A percentile compares a stretch with the other conserved stretches of the same genome.
Evolutionary conservation across 169 alveolate species (phyloP).

Genomic region (Plasmodium falciparum): DNA sequence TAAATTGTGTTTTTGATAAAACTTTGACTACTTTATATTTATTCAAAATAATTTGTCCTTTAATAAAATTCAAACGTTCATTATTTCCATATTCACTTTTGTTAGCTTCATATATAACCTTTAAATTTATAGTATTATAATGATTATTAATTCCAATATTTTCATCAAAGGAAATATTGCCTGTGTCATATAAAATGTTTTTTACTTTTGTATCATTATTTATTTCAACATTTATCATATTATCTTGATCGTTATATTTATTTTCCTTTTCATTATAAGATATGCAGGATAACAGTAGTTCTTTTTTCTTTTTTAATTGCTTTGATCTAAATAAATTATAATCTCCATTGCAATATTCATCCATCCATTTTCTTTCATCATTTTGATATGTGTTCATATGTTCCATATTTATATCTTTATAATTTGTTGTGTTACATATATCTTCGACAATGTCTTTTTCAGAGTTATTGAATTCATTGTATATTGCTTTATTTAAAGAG

Average conservation of each 20-base stretch:
- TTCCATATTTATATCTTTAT: conserved; percentile 11
- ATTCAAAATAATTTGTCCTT: conserved; percentile 90
- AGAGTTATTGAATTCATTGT: neutral
- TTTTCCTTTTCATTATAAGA: neutral
- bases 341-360: conserved; percentile 71
- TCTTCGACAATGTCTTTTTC: conserved; percentile 8
- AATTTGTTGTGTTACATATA: conserved; percentile 1
- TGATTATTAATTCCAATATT: conserved; percentile 57
- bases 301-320: conserved; percentile 49
- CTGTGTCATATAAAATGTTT: neutral
- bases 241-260: conserved; percentile 4
- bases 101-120: conserved; percentile 92
- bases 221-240: conserved; percentile 4
- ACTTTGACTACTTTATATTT: conserved; percentile 91
- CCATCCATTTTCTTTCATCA: conserved; percentile 64
- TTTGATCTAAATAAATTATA: conserved; percentile 67
- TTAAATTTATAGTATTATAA: conserved; percentile 89
- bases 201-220: neutral
- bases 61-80: conserved; percentile 91
- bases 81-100: conserved; percentile 92
- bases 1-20: conserved; percentile 91
- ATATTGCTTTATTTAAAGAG: conserved; percentile 13
- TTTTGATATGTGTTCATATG: conserved; percentile 30
- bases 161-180: neutral
- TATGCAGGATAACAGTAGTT: conserved; percentile 1